A percentile compares a stretch with the other conserved stretches of the same genome.
phyloP scores from a whole-genome alignment of 2,329 filamentous ascomycete species.

The Chrysoporthe deuterocubensis region DNA sequence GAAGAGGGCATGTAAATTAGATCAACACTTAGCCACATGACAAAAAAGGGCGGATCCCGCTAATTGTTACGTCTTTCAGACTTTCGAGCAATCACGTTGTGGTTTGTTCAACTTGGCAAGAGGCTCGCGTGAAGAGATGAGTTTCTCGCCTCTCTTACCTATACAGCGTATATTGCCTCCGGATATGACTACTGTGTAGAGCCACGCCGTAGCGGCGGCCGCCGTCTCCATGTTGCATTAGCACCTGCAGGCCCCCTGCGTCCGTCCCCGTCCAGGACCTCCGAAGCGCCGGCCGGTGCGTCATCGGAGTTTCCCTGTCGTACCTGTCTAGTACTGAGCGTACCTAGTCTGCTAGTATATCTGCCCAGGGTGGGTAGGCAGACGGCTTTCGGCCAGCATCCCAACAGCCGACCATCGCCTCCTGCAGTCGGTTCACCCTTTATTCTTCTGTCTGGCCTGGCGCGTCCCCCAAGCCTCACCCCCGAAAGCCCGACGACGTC shows the following conservation, averaged over 20 bases:
- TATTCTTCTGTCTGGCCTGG: neutral
- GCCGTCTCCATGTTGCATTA: neutral
- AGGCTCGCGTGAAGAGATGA: neutral
- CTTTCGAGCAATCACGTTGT: neutral
- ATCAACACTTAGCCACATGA: slow-evolving; percentile 9
- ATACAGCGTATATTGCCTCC: too few relatives aligned
- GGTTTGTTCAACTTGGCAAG: neutral
- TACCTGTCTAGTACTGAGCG: neutral
- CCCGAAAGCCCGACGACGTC: too few relatives aligned
- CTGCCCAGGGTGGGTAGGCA: neutral
- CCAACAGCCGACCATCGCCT: neutral
- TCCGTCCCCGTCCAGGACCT: neutral
- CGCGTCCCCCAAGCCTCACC: too few relatives aligned
- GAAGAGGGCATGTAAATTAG: neutral
- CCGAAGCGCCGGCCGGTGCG: neutral
- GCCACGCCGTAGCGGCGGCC: neutral
- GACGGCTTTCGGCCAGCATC: neutral
- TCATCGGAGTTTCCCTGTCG: neutral
- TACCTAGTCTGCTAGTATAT: neutral
- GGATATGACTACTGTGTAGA: neutral
- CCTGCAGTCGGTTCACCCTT: neutral
- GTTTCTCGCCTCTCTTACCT: too few relatives aligned
- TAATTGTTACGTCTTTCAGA: neutral
- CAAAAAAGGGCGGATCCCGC: neutral
- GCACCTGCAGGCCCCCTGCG: neutral